Evolutionary conservation across 164 flowering plant genomes (phyloP).

Genomic region (Protea cynaroides): DNA sequence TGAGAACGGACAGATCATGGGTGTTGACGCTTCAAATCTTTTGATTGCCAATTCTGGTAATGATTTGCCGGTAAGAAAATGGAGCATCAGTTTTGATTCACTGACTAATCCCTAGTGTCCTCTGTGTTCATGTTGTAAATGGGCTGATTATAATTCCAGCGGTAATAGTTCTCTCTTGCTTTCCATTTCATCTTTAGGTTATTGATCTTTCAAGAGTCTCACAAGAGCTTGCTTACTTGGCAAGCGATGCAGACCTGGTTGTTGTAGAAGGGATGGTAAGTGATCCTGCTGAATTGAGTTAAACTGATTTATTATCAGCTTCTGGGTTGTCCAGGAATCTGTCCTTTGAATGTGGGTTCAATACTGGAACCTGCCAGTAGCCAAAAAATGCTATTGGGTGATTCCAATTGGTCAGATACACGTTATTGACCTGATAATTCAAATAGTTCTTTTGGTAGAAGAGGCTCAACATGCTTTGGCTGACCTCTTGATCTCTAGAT

Average conservation of each 20-base stretch:
- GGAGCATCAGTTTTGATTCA: neutral
- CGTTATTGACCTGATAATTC: no score
- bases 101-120: neutral
- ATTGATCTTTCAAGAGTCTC: slow-evolving; percentile 81
- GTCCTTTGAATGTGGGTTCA: no score
- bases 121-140: no score
- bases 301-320: no score
- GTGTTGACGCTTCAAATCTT: slow-evolving; percentile 80
- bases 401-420: no score
- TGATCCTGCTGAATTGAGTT: neutral
- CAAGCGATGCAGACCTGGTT: slow-evolving; percentile 87
- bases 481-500: no score
- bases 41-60: slow-evolving; percentile 92
- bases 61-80: slow-evolving; percentile 86
- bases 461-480: no score
- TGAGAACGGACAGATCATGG: slow-evolving; percentile 67
- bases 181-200: slow-evolving; percentile 37
- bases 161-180: neutral
- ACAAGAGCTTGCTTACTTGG: slow-evolving; percentile 84
- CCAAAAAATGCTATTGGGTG: no score
- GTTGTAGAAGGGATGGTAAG: slow-evolving; percentile 96
- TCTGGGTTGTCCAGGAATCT: no score
- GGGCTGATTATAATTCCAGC: no score
- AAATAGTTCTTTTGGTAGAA: no score
- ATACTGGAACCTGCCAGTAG: no score